Base-by-base conservation (phyloP, 2,329 filamentous ascomycete species). In the Emergomyces orientalis region DNA sequence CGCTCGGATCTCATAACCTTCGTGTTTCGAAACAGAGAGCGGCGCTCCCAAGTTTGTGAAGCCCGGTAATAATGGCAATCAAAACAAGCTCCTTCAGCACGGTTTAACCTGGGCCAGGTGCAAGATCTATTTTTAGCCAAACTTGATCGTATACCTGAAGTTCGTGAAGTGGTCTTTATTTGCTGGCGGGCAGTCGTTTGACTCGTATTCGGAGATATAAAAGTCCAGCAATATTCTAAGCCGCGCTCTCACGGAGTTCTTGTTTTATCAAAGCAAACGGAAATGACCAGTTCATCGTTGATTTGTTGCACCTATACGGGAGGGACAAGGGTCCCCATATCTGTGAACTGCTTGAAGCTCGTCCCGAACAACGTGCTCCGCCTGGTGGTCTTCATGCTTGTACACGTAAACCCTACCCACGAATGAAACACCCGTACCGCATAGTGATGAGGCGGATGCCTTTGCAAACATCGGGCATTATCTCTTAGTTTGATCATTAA, bases 21-120 rank as follows among this genome's bases (percentile, higher is more conserved):
- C 52, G 52, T 55, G 52, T 55, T 55, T n/a, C 30, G 52, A 55
- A 55, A 55, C 52, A 37, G 11, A 37, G 17, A 22, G 30, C 52
- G 37, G 30, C 32, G 52, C 52, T 34, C 30, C 19, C 52, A 8
- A 3, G 5, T 2, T 34, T n/a, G 27, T 6, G n/a, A 55, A 55
- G 30, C 52, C 4, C 0, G 8, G 19, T n/a, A 32, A 8, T 3
- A 37, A 22, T 22, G 30, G 7, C 30, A 17, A 34, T 34, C 17
- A 3, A 54, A 54, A 54, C 19, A 34, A 54, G 32, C 32, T 11
- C 51, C 11, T 51, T 8, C 4, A 14, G 1, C 51, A 22, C 19
- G 17, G 51, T 7, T 54, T n/a, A n/a, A 19, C 1, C 51, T 52
- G 25, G 22, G 11, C n/a, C n/a, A n/a, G 7, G 32, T 37, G 34